phyloP scores from a whole-genome alignment of 2,329 filamentous ascomycete species.

The Aspergillus caelatus region DNA sequence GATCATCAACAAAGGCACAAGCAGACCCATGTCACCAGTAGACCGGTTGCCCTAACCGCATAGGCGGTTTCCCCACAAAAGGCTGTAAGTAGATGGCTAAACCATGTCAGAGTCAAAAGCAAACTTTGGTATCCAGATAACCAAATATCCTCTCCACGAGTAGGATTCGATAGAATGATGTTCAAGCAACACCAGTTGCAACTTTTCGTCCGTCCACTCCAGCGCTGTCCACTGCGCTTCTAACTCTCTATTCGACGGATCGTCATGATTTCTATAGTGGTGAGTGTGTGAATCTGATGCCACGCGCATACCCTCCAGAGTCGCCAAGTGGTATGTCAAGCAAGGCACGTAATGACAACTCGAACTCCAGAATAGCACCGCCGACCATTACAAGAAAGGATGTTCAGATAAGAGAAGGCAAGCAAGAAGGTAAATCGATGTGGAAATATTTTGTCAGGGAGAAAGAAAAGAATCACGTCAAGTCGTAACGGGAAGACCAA shows the following conservation, averaged over 20 bases:
- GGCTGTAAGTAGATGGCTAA: conserved; percentile 9
- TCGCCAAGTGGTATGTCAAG: conserved; percentile 20
- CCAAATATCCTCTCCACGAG: conserved; percentile 6
- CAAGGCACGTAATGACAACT: conserved; percentile 19
- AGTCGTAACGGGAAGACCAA: conserved; percentile 25
- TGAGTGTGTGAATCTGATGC: conserved; percentile 21
- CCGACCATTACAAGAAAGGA: conserved; percentile 17
- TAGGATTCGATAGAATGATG: conserved; percentile 1
- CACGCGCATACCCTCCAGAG: conserved; percentile 24
- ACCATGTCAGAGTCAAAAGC: conserved; percentile 9
- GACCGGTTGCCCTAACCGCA: neutral
- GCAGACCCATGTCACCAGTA: neutral
- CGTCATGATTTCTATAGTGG: conserved; percentile 25
- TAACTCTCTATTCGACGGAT: conserved; percentile 27
- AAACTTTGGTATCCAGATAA: conserved; percentile 11
- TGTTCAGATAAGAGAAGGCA: neutral
- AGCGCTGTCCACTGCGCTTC: conserved; percentile 20
- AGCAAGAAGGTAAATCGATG: conserved; percentile 1
- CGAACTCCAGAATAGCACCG: conserved; percentile 22
- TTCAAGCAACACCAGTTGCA: conserved; percentile 16
- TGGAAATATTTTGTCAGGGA: conserved; percentile 2
- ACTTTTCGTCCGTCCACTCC: conserved; percentile 22
- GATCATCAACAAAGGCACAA: conserved; percentile 1
- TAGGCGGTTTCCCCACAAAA: conserved; percentile 1
- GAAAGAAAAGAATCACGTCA: conserved; percentile 22